These are phyloP conservation scores for Bassia scoparia DNA, from an alignment of 148 eudicot genomes.

Conservation along the genomic window DNA sequence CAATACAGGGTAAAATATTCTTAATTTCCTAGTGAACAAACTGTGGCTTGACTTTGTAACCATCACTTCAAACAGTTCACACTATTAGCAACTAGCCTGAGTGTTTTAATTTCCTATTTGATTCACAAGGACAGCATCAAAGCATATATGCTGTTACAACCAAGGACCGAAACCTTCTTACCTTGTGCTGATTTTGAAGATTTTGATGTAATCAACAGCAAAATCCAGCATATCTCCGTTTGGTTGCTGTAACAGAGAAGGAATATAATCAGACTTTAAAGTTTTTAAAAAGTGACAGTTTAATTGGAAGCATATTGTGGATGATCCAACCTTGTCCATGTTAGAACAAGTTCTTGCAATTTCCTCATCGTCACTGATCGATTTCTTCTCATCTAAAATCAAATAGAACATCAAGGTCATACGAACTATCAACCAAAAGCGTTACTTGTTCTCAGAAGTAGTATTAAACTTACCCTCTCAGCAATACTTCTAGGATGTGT, in stretches of 20 bases:
- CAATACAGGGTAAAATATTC: not conserved
- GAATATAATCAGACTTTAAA: not conserved
- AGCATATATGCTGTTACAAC: too few relatives aligned
- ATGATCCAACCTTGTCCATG: conserved; percentile 78
- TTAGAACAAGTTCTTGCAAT: conserved; percentile 82
- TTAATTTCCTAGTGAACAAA: not conserved
- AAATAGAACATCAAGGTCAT: not conserved
- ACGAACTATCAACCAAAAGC: not conserved
- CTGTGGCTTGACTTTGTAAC: not conserved
- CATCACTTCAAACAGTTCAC: not conserved
- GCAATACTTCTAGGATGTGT: conserved; percentile 98
- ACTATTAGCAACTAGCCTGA: not conserved
- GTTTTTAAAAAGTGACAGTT: not conserved
- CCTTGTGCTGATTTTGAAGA: conserved; percentile 70
- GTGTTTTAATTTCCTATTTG: too few relatives aligned
- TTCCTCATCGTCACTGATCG: conserved; percentile 92
- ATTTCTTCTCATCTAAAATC: conserved; percentile 68
- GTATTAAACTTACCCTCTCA: conserved; percentile 57
- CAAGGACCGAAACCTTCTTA: conserved; percentile 10
- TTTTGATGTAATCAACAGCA: conserved; percentile 79
- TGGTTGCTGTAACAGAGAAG: conserved; percentile 57
- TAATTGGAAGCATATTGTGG: not conserved
- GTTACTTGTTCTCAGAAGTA: too few relatives aligned
- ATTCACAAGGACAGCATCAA: too few relatives aligned
- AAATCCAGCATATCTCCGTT: conserved; percentile 86